A percentile compares a stretch with the other conserved stretches of the same genome.
Conservation (phyloP, 306 rosid genomes). For the Ormosia emarginata region DNA sequence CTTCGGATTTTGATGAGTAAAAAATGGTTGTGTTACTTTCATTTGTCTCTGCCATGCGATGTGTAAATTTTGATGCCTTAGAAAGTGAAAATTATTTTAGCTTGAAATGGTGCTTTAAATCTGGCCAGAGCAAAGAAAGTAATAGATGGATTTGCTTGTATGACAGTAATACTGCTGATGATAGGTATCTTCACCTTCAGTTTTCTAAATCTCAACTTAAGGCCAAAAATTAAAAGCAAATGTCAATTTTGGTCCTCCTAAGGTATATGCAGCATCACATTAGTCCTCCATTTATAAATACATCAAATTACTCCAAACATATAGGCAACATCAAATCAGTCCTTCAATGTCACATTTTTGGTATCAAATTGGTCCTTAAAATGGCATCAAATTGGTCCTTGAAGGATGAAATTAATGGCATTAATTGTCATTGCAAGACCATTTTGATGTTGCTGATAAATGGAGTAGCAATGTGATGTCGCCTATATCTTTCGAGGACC, state of each 20-base stretch:
- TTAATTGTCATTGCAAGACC: not conserved
- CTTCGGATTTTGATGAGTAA: not conserved
- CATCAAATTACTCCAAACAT: not conserved
- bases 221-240: not conserved
- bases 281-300: not conserved
- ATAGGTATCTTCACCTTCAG: not conserved
- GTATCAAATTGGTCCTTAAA: no score
- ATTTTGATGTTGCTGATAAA: not conserved
- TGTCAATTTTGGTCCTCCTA: not conserved
- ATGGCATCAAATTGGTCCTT: not conserved
- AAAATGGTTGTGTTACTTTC: not conserved
- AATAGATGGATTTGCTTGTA: not conserved
- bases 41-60: not conserved
- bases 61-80: not conserved
- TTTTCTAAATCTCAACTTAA: not conserved
- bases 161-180: conserved; percentile 5
- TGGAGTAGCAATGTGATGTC: not conserved
- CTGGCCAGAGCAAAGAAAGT: not conserved
- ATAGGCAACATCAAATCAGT: no score
- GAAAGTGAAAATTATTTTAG: not conserved
- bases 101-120: not conserved
- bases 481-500: not conserved
- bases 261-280: not conserved
- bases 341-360: no score
- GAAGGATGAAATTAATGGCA: not conserved